Base-by-base conservation (phyloP, 306 rosid genomes). In the Phaseolus lunatus region DNA sequence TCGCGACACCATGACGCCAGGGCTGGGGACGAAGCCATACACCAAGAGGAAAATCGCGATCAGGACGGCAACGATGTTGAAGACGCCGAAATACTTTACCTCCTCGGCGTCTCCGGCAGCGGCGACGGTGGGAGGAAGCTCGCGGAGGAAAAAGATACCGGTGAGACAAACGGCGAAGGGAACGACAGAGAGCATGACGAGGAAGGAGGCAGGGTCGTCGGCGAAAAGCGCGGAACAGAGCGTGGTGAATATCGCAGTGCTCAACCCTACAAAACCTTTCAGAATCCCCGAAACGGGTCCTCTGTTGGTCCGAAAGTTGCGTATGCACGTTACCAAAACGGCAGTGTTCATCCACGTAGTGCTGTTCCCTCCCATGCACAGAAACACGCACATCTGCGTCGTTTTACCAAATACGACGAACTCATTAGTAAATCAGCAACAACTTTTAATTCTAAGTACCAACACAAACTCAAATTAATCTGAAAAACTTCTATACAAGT, bases 291-390 rank as follows among this genome's bases (percentile, higher is more conserved):
- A 85, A 62, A 91, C 98, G 0, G 98, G 98, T 1, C 98, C 98
- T 37, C 98, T 75, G 86, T 93, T 93, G 13, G 69, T 74, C 4
- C 93, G 86, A 73, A 93, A 93, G 81, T 93, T 93, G 0, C 98
- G 73, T 14, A 93, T 91, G 77, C 89, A 91, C 0, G 98, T 93
- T 1, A 93, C 98, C 19, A 93, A 69, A 23, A 93, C 87, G 11
- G 98, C 98, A 71, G 98, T 95, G 96, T 95, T 95, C 98, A 95
- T 92, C 98, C 98, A 95, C 1, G 98, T 95, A 0, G 98, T 85
- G 85, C 97, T 92, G 70, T 92, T 95, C 4, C 98, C 98, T 49
- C 98, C 98, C 96, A 92, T 73, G 84, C 98, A 95, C 19, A 95
- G 65, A 67, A 89, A 89, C 24, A 95, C 70, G 9, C 97, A 87